Evolutionary conservation across 73 alveolate species (phyloP).

Genomic region (Paramecium sexaurelia): DNA sequence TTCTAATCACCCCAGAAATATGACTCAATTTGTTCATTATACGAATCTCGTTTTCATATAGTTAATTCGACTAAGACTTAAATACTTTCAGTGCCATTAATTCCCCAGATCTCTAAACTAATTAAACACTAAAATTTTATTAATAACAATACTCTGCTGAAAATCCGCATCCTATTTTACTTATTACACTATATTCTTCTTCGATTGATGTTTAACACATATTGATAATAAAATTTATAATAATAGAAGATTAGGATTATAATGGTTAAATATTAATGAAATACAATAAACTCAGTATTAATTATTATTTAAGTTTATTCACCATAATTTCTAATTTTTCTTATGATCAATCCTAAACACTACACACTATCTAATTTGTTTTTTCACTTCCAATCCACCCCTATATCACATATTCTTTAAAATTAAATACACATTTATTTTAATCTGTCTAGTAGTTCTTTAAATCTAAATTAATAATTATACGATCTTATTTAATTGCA

Average conservation of each 20-base stretch:
- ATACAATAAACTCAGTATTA: background rate
- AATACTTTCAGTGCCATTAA: conserved; percentile 50
- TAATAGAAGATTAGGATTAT: conserved; percentile 12
- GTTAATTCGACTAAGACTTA: background rate
- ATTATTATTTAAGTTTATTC: background rate
- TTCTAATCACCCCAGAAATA: conserved; percentile 9
- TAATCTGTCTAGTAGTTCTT: background rate
- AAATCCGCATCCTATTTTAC: conserved; percentile 31
- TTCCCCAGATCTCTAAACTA: conserved; percentile 12
- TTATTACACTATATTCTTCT: background rate
- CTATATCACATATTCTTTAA: no score
- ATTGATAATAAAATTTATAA: conserved; percentile 18
- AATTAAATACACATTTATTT: no score
- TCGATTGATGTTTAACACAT: background rate
- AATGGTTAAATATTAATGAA: background rate
- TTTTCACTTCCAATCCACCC: background rate
- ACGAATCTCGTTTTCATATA: conserved; percentile 22
- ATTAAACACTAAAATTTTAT: conserved; percentile 6
- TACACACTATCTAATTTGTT: background rate
- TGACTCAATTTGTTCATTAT: background rate
- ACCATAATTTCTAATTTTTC: background rate
- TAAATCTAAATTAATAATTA: background rate
- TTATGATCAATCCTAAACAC: background rate
- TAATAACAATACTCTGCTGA: background rate
- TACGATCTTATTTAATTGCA: background rate